These are phyloP conservation scores for Chlorociboria aeruginascens DNA, from an alignment of 495 filamentous ascomycete genomes.

Conservation along the genomic window DNA sequence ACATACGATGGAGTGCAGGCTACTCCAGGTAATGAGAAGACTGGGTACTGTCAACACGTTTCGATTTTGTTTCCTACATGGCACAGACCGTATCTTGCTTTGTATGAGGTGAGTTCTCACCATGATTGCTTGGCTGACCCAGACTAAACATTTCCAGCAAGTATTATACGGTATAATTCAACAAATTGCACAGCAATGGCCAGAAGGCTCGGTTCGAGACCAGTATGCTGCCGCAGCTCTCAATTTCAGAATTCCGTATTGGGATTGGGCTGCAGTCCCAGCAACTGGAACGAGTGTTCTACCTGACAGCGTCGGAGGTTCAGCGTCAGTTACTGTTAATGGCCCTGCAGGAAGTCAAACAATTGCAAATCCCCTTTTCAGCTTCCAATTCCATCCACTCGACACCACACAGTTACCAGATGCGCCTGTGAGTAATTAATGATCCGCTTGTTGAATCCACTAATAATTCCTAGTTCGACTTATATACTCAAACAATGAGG, in stretches of 20 bases:
- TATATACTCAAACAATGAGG: slow-evolving; percentile 36
- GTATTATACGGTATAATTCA: slow-evolving; percentile 23
- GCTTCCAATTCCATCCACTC: slow-evolving; percentile 47
- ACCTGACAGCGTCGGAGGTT: slow-evolving; percentile 33
- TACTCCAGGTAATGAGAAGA: slow-evolving; percentile 28
- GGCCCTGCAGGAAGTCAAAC: slow-evolving; percentile 39
- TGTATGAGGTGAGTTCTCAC: slow-evolving; percentile 45
- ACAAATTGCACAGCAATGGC: slow-evolving; percentile 40
- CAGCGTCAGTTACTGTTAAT: slow-evolving; percentile 32
- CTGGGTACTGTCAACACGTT: slow-evolving; percentile 54
- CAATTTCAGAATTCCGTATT: slow-evolving; percentile 53
- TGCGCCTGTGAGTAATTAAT: slow-evolving; percentile 28
- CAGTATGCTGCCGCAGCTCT: slow-evolving; percentile 37
- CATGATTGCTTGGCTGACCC: not conserved
- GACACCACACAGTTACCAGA: slow-evolving; percentile 24
- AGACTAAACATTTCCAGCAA: slow-evolving; percentile 13
- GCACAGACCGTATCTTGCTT: slow-evolving; percentile 58
- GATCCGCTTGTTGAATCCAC: not conserved
- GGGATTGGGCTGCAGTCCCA: slow-evolving; percentile 52
- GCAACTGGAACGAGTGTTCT: slow-evolving; percentile 32
- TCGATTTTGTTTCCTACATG: slow-evolving; percentile 58
- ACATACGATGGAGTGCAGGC: slow-evolving; percentile 45
- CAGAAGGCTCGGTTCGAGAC: slow-evolving; percentile 26
- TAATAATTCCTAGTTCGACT: slow-evolving; percentile 28
- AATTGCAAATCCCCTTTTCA: slow-evolving; percentile 51